phyloP scores from a whole-genome alignment of 176 grass and related monocot species.

The Panicum miliaceum region DNA sequence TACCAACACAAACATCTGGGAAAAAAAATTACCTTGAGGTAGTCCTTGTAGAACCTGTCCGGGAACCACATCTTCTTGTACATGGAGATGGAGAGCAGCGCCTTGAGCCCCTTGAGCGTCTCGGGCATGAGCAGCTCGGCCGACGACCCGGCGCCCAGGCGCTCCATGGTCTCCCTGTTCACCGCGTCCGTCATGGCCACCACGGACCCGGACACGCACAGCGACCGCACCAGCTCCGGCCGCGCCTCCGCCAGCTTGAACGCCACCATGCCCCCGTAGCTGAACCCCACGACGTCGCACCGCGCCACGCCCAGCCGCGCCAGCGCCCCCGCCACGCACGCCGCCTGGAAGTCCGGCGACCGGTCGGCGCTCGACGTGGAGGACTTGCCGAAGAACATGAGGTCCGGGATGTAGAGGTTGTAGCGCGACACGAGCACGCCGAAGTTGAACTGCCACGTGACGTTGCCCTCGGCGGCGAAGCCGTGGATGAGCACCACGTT shows the following conservation, averaged over 20 bases:
- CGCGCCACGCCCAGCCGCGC: slow-evolving; percentile 63
- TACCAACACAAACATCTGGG: neutral
- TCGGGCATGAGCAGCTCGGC: slow-evolving; percentile 83
- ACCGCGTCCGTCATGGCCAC: slow-evolving; percentile 90
- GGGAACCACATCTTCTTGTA: slow-evolving; percentile 90
- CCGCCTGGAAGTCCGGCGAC: slow-evolving; percentile 83
- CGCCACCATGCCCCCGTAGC: slow-evolving; percentile 95
- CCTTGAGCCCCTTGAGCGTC: slow-evolving; percentile 76
- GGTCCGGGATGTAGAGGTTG: slow-evolving; percentile 90
- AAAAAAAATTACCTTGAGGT: slow-evolving; percentile 62
- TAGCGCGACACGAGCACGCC: slow-evolving; percentile 74
- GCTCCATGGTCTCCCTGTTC: slow-evolving; percentile 58
- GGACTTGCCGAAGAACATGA: slow-evolving; percentile 84
- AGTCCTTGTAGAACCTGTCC: slow-evolving; percentile 79
- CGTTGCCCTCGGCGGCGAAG: slow-evolving; percentile 85
- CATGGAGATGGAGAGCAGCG: slow-evolving; percentile 74
- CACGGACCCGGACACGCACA: slow-evolving; percentile 77
- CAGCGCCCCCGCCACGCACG: slow-evolving; percentile 66
- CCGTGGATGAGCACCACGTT: slow-evolving; percentile 84
- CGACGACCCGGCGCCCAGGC: slow-evolving; percentile 63
- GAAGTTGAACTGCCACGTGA: slow-evolving; percentile 98
- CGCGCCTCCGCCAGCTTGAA: slow-evolving; percentile 88
- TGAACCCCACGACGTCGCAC: slow-evolving; percentile 90
- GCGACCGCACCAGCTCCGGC: slow-evolving; percentile 71
- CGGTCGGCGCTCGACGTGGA: slow-evolving; percentile 55